Percentiles rank a stretch among this genome's conserved stretches.
phyloP scores from a whole-genome alignment of 2,329 filamentous ascomycete species.

The Pyrenochaeta sp. region DNA sequence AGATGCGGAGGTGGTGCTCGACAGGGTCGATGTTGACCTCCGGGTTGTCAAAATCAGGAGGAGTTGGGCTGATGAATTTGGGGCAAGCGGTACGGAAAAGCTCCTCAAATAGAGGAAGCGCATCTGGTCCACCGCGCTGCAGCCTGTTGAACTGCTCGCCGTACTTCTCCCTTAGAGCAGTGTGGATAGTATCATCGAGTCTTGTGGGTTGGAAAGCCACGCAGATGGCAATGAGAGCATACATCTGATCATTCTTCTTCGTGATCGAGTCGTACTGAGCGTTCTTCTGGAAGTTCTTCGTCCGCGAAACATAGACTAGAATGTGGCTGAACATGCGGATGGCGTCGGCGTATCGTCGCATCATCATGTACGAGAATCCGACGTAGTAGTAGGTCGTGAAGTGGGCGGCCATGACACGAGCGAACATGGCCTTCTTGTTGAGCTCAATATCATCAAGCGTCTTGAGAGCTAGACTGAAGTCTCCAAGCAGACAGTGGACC shows the following conservation, averaged over 20 bases:
- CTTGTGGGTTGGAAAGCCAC: slow-evolving; percentile 97
- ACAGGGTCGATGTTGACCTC: slow-evolving; percentile 95
- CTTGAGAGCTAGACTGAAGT: slow-evolving; percentile 98
- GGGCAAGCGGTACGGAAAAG: slow-evolving; percentile 97
- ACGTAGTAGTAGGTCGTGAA: slow-evolving; percentile 99
- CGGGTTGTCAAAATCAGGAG: slow-evolving; percentile 97
- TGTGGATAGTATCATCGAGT: slow-evolving; percentile 99
- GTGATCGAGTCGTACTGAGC: slow-evolving; percentile 97
- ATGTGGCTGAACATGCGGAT: slow-evolving; percentile 99
- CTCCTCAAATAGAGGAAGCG: slow-evolving; percentile 96
- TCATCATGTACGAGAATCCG: slow-evolving; percentile 99
- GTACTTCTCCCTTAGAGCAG: slow-evolving; percentile 97
- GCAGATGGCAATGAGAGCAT: slow-evolving; percentile 97
- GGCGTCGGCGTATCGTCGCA: slow-evolving; percentile 98
- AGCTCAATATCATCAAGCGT: slow-evolving; percentile 99
- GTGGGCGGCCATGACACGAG: slow-evolving; percentile 98
- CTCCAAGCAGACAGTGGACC: slow-evolving; percentile 94
- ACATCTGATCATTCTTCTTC: slow-evolving; percentile 99
- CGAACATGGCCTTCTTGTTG: slow-evolving; percentile 99
- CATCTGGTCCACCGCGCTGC: slow-evolving; percentile 94
- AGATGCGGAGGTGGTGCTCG: slow-evolving; percentile 95
- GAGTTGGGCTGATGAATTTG: slow-evolving; percentile 98
- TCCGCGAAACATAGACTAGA: slow-evolving; percentile 96
- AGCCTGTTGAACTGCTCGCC: slow-evolving; percentile 97
- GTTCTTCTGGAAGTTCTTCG: slow-evolving; percentile 99